Conservation (phyloP, 257 asterid genomes). For the Misopates orontium region DNA sequence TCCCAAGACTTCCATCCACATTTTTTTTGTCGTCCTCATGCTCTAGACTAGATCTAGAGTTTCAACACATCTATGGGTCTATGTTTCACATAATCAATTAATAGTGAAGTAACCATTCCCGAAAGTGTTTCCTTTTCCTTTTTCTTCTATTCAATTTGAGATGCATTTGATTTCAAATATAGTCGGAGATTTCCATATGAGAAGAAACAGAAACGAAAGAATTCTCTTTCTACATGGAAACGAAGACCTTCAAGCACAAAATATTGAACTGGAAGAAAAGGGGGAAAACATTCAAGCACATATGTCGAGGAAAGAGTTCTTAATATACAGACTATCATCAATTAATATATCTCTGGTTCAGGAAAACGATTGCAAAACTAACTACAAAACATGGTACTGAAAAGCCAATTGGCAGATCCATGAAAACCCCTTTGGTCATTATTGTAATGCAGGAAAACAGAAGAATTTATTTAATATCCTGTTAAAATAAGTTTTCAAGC, state of each 20-base stretch:
- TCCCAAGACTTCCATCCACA: too few relatives aligned
- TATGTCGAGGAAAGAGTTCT: background rate
- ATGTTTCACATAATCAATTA: too few relatives aligned
- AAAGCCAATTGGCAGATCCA: background rate
- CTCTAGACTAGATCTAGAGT: too few relatives aligned
- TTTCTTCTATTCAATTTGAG: background rate
- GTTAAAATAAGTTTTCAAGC: background rate
- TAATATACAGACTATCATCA: background rate
- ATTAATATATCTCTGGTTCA: background rate
- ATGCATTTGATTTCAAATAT: slow-evolving; percentile 9
- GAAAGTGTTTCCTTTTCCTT: background rate
- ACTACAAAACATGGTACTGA: background rate
- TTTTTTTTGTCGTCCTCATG: too few relatives aligned
- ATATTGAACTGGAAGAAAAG: too few relatives aligned
- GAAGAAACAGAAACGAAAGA: slow-evolving; percentile 6
- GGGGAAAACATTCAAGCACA: too few relatives aligned
- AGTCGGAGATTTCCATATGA: background rate
- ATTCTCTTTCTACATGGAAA: too few relatives aligned
- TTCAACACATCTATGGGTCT: too few relatives aligned
- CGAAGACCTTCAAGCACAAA: too few relatives aligned
- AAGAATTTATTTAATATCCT: too few relatives aligned
- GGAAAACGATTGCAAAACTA: too few relatives aligned
- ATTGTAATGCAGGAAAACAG: too few relatives aligned
- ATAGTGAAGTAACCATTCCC: background rate
- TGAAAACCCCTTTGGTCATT: background rate